A percentile compares a stretch with the other conserved stretches of the same genome.
These are phyloP conservation scores for Plasmodium blacklocki DNA, from an alignment of 169 alveolate genomes.

Conservation along the genomic window DNA sequence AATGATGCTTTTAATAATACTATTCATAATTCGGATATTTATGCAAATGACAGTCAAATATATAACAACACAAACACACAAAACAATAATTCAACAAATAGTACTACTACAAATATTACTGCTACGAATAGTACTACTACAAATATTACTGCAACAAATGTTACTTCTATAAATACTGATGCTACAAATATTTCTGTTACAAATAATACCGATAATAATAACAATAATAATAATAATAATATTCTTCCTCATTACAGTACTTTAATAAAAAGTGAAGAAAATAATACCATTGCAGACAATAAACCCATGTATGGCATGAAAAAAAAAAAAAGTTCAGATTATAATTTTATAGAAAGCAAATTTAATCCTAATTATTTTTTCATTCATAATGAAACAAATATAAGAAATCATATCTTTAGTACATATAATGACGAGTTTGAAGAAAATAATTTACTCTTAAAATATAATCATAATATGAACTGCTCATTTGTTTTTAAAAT, in stretches of 20 bases:
- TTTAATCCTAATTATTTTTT: neutral
- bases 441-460: conserved; percentile 18
- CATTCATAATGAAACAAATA: neutral
- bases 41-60: neutral
- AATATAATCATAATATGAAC: conserved; percentile 29
- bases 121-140: neutral
- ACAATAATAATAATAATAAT: neutral
- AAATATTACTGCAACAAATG: neutral
- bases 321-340: neutral
- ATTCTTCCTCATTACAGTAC: neutral
- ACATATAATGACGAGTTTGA: conserved; percentile 3
- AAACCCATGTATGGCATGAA: neutral
- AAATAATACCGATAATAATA: neutral
- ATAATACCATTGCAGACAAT: neutral
- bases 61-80: neutral
- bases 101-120: neutral
- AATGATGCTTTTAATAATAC: neutral
- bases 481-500: conserved; percentile 62
- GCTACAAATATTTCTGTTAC: neutral
- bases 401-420: conserved; percentile 4
- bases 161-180: neutral
- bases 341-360: too few relatives aligned
- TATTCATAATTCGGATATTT: neutral
- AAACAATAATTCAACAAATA: neutral
- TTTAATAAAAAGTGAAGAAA: neutral